Evolutionary conservation across 495 filamentous ascomycete species (phyloP).

Genomic region (Penicillium maclennaniae): DNA sequence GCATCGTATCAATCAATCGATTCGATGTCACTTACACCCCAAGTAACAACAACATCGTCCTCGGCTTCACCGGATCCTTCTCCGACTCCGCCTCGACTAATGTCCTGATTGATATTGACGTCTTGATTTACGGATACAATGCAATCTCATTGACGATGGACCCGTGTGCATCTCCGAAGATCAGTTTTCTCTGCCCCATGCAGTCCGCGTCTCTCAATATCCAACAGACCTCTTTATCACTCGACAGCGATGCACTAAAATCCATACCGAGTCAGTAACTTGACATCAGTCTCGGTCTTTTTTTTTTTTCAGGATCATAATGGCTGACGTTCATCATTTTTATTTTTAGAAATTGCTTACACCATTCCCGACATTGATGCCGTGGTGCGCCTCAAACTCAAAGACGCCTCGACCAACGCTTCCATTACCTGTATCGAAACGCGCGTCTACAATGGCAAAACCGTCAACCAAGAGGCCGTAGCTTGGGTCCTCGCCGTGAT

Average conservation of each 20-base stretch:
- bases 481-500: conserved; percentile 85
- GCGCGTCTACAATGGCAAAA: conserved; percentile 82
- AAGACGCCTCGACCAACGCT: conserved; percentile 50
- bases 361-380: conserved; percentile 89
- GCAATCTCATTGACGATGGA: conserved; percentile 57
- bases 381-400: conserved; percentile 72
- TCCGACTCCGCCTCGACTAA: conserved; percentile 68
- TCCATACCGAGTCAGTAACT: conserved; percentile 61
- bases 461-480: conserved; percentile 82
- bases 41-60: conserved; percentile 55
- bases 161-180: conserved; percentile 55
- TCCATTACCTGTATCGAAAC: conserved; percentile 85
- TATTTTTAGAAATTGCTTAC: conserved; percentile 64
- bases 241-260: conserved; percentile 37
- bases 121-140: conserved; percentile 72
- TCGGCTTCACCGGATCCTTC: conserved; percentile 71
- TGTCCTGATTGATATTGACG: conserved; percentile 63
- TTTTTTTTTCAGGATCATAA: not conserved
- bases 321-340: not conserved
- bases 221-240: conserved; percentile 15
- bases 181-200: not conserved
- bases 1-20: conserved; percentile 61
- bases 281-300: not conserved
- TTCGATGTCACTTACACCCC: conserved; percentile 70
- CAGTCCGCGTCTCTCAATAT: conserved; percentile 28